Percentiles rank a stretch among this genome's conserved stretches.
Conservation (phyloP, 495 filamentous ascomycete genomes). For the Copromyces sp. region DNA sequence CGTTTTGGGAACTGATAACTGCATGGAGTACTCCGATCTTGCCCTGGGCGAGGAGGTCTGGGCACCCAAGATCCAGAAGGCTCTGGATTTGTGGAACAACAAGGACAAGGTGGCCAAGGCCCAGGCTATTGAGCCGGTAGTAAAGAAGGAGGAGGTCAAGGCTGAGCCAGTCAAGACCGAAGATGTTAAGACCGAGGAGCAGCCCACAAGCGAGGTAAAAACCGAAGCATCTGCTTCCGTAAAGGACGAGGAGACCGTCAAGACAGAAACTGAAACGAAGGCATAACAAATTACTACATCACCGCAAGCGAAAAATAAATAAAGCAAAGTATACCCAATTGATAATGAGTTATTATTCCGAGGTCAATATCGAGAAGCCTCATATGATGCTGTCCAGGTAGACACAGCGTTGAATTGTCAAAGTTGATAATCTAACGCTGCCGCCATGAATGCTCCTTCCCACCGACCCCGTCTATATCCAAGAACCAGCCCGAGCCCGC, state of each 20-base stretch:
- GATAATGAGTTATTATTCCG: background rate
- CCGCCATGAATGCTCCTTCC: background rate
- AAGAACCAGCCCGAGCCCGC: background rate
- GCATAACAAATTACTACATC: background rate
- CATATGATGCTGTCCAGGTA: background rate
- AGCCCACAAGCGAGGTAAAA: background rate
- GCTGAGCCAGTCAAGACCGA: background rate
- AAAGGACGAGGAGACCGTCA: background rate
- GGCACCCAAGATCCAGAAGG: constrained; percentile 60
- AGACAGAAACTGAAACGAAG: background rate
- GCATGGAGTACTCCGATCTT: constrained; percentile 75
- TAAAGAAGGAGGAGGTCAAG: background rate
- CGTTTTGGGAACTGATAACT: constrained; percentile 51
- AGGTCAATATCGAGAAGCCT: background rate
- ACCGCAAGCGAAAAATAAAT: background rate
- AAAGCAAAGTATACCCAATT: background rate
- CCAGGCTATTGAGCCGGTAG: background rate
- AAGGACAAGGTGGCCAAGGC: background rate
- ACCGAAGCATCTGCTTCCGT: background rate
- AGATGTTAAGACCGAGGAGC: background rate
- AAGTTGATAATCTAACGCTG: background rate
- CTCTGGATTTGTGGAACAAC: constrained; percentile 36
- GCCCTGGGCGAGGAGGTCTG: constrained; percentile 70
- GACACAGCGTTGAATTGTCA: background rate
- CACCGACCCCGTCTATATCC: background rate